Percentiles rank a stretch among this genome's conserved stretches.
Evolutionary conservation across 1,139 yeast species (phyloP).

Genomic region (Taphrina populina): DNA sequence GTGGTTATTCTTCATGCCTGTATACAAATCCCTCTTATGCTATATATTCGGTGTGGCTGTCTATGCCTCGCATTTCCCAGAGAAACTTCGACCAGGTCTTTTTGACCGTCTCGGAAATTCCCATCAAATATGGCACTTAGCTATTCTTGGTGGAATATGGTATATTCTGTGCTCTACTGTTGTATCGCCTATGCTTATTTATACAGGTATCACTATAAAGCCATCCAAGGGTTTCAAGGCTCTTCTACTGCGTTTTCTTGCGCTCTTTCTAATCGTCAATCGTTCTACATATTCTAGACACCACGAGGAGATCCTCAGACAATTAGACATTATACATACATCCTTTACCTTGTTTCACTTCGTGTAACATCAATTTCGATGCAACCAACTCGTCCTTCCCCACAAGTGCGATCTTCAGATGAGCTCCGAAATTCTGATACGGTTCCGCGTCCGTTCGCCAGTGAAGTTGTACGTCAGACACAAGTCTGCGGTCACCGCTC

Average conservation of each 20-base stretch:
- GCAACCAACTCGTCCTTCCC: no score
- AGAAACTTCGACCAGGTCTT: conserved; percentile 62
- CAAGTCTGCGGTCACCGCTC: no score
- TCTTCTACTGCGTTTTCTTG: conserved; percentile 25
- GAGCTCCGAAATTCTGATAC: no score
- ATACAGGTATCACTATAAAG: conserved; percentile 24
- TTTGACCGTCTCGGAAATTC: conserved; percentile 80
- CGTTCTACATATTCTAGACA: conserved; percentile 5
- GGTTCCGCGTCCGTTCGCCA: no score
- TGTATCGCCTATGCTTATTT: conserved; percentile 46
- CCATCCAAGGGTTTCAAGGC: conserved; percentile 17
- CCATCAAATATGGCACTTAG: conserved; percentile 91
- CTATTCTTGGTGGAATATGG: conserved; percentile 80
- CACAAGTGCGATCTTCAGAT: no score
- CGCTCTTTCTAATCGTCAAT: neutral
- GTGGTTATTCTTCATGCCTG: conserved; percentile 58
- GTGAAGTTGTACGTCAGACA: no score
- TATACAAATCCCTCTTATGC: conserved; percentile 66
- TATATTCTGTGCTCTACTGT: conserved; percentile 64
- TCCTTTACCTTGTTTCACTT: no score
- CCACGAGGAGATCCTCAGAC: no score
- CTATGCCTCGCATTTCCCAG: conserved; percentile 87
- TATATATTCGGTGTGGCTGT: conserved; percentile 80
- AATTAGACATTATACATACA: no score
- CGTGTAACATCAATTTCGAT: no score